Conservation (phyloP, 345 rosid genomes). For the Diplotaxis tenuifolia region DNA sequence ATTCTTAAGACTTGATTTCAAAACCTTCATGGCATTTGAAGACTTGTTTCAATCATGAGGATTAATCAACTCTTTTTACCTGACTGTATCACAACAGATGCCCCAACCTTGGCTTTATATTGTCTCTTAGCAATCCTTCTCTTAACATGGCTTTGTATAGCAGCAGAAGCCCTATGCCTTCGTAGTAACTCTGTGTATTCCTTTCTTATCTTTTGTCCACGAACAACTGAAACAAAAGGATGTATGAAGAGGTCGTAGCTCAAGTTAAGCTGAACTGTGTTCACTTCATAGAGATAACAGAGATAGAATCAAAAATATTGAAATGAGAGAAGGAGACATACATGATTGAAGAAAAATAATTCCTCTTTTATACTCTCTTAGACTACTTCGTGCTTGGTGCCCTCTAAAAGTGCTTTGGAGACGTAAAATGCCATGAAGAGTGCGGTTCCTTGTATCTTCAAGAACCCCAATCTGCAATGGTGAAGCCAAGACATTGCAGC, state of each 20-base stretch:
- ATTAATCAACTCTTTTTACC: constrained; percentile 42
- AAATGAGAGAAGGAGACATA: constrained; percentile 33
- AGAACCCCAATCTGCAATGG: constrained; percentile 58
- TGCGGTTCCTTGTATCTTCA: constrained; percentile 71
- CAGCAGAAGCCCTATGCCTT: constrained; percentile 76
- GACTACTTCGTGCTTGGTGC: constrained; percentile 48
- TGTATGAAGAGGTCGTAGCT: constrained; percentile 4
- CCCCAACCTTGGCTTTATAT: constrained; percentile 46
- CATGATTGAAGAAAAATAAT: constrained; percentile 66
- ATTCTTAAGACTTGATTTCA: neutral
- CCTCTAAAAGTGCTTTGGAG: constrained; percentile 76
- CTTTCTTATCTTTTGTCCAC: constrained; percentile 69
- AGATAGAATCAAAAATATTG: neutral
- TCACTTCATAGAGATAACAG: neutral
- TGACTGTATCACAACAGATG: constrained; percentile 69
- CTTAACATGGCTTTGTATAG: constrained; percentile 67
- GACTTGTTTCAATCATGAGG: neutral
- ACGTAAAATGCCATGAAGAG: constrained; percentile 58
- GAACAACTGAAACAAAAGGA: constrained; percentile 54
- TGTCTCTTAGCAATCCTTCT: constrained; percentile 42
- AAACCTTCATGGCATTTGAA: neutral
- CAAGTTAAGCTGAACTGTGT: constrained; percentile 3
- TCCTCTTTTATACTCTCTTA: constrained; percentile 51
- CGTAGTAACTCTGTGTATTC: constrained; percentile 54
- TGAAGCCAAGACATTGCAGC: neutral